phyloP scores from a whole-genome alignment of 257 asterid genomes.

The Nicotiana knightiana region DNA sequence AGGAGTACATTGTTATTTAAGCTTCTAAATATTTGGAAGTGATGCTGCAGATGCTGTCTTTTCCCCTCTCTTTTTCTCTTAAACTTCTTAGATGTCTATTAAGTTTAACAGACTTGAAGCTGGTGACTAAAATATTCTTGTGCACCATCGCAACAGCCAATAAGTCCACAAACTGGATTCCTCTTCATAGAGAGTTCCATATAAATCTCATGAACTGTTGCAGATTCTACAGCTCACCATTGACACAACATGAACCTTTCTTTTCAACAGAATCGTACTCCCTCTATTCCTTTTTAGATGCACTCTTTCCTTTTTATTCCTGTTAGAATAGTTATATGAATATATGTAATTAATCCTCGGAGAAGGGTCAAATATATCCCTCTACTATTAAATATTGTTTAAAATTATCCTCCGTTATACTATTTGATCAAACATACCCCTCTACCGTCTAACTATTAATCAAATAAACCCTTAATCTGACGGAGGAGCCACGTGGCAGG shows the following conservation, averaged over 20 bases:
- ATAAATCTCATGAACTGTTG: background rate
- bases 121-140: background rate
- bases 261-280: background rate
- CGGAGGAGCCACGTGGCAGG: too few species aligned
- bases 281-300: background rate
- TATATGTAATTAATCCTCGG: too few species aligned
- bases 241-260: background rate
- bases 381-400: too few species aligned
- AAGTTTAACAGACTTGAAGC: background rate
- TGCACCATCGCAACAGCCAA: background rate
- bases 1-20: background rate
- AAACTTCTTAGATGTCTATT: background rate
- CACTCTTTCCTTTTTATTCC: background rate
- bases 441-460: too few species aligned
- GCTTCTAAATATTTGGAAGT: background rate
- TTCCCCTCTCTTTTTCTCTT: background rate
- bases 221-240: background rate
- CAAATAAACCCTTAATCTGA: too few species aligned
- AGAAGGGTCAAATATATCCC: too few species aligned
- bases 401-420: too few species aligned
- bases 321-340: too few species aligned
- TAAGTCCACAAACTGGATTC: background rate
- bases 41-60: background rate
- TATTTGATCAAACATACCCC: too few species aligned
- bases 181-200: background rate